A percentile compares a stretch with the other conserved stretches of the same genome.
Conservation (phyloP, 768 basidiomycete genomes). For the Podaxis mareebaensis region DNA sequence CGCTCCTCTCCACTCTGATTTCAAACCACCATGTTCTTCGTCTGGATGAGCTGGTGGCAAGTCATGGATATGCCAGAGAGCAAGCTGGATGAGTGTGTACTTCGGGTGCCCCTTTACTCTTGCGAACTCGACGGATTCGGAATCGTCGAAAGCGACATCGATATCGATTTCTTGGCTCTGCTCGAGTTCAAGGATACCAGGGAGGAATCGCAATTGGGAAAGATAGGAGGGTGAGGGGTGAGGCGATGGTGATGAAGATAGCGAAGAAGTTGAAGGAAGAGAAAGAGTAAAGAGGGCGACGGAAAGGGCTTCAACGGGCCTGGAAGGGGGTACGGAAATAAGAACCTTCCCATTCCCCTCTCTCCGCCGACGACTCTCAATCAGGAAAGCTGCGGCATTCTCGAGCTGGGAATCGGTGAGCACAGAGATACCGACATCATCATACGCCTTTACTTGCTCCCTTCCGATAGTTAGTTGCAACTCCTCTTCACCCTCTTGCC, state of each 20-base stretch:
- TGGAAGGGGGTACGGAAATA: constrained; percentile 1
- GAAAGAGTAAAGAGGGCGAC: constrained; percentile 3
- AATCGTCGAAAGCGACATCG: background rate
- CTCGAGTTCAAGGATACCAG: constrained; percentile 3
- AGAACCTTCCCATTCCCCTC: constrained; percentile 1
- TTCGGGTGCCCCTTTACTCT: background rate
- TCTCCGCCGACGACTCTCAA: background rate
- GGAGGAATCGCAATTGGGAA: constrained; percentile 2
- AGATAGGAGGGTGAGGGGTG: background rate
- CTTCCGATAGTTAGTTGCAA: background rate
- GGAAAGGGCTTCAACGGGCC: constrained; percentile 5
- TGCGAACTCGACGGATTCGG: background rate
- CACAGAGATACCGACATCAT: constrained; percentile 3
- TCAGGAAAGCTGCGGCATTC: constrained; percentile 4
- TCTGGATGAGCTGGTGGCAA: background rate
- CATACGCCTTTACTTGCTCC: background rate
- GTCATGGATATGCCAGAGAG: constrained; percentile 14
- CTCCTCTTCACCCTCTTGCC: background rate
- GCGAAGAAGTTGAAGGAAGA: background rate
- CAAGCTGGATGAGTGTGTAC: constrained; percentile 4
- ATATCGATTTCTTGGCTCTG: constrained; percentile 5
- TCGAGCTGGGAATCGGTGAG: background rate
- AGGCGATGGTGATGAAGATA: background rate
- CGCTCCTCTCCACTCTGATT: constrained; percentile 11
- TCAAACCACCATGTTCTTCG: background rate